These are phyloP conservation scores for Amniculicola lignicola DNA, from an alignment of 495 filamentous ascomycete genomes.

Conservation along the genomic window DNA sequence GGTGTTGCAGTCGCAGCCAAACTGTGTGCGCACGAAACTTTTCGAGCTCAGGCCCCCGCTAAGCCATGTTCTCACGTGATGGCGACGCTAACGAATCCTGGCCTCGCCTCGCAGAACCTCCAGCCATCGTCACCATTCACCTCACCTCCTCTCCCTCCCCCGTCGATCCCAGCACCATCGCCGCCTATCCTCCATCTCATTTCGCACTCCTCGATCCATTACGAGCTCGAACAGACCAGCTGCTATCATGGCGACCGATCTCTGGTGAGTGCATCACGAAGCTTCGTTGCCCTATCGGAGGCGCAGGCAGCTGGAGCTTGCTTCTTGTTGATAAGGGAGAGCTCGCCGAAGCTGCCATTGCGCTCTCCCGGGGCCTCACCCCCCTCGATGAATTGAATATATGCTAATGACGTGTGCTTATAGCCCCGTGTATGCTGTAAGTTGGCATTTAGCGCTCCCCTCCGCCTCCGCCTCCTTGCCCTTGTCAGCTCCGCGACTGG, in stretches of 20 bases:
- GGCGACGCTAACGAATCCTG: too few species aligned
- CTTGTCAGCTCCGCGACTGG: slow-evolving; percentile 7
- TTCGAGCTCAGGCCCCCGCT: too few species aligned
- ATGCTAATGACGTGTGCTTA: slow-evolving; percentile 45
- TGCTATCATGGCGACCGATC: slow-evolving; percentile 60
- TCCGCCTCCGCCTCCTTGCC: slow-evolving; percentile 6
- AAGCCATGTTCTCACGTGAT: too few species aligned
- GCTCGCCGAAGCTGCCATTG: slow-evolving; percentile 13
- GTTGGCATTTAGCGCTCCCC: slow-evolving; percentile 47
- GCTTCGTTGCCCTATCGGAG: slow-evolving; percentile 35
- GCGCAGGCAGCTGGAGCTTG: slow-evolving; percentile 34
- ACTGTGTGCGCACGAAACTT: not conserved
- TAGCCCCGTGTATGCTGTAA: slow-evolving; percentile 98
- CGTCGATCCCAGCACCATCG: slow-evolving; percentile 13
- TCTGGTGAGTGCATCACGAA: slow-evolving; percentile 56
- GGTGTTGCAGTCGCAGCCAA: not conserved
- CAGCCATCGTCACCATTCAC: slow-evolving; percentile 17
- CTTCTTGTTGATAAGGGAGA: slow-evolving; percentile 35
- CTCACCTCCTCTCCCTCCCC: slow-evolving; percentile 11
- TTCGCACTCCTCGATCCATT: slow-evolving; percentile 9
- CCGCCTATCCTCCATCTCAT: slow-evolving; percentile 15
- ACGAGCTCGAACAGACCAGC: not conserved
- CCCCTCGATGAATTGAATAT: not conserved
- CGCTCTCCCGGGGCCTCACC: not conserved
- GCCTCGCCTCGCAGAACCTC: not conserved